These are phyloP conservation scores for Jacaranda mimosifolia DNA, from an alignment of 257 asterid species.

Conservation along the genomic window DNA sequence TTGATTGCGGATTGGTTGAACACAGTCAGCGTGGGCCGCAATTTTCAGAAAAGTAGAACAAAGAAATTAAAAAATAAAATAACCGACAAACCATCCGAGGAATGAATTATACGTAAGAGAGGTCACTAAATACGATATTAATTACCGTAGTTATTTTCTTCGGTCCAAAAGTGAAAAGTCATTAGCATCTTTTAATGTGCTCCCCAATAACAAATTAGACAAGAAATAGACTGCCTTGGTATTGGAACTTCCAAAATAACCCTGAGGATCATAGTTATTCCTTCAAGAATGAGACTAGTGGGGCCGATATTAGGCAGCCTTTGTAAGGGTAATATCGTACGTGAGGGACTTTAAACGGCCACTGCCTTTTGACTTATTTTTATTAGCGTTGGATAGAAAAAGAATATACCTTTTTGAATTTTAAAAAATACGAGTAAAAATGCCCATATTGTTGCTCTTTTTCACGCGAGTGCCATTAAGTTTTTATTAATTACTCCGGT, in stretches of 20 bases:
- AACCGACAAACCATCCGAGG: constrained; percentile 14
- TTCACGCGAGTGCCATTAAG: constrained; percentile 26
- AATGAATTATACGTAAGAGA: background rate
- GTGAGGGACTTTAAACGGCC: constrained; percentile 26
- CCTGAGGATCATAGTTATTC: background rate
- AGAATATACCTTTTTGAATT: constrained; percentile 30
- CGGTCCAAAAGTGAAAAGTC: background rate
- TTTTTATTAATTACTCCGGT: background rate
- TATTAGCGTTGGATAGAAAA: background rate
- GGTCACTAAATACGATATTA: background rate
- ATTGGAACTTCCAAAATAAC: background rate
- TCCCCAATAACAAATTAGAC: background rate
- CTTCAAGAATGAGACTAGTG: background rate
- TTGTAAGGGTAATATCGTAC: constrained; percentile 31
- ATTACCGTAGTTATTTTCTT: background rate
- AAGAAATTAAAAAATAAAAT: background rate
- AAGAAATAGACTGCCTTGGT: background rate
- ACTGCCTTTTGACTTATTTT: constrained; percentile 25
- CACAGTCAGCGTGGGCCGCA: background rate
- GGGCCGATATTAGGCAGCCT: background rate
- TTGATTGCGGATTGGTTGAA: background rate
- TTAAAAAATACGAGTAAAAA: background rate
- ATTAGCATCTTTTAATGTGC: background rate
- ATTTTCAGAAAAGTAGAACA: background rate
- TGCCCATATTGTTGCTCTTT: background rate